phyloP scores from a whole-genome alignment of 2,329 filamentous ascomycete genomes.

The Stagonosporopsis vannaccii region DNA sequence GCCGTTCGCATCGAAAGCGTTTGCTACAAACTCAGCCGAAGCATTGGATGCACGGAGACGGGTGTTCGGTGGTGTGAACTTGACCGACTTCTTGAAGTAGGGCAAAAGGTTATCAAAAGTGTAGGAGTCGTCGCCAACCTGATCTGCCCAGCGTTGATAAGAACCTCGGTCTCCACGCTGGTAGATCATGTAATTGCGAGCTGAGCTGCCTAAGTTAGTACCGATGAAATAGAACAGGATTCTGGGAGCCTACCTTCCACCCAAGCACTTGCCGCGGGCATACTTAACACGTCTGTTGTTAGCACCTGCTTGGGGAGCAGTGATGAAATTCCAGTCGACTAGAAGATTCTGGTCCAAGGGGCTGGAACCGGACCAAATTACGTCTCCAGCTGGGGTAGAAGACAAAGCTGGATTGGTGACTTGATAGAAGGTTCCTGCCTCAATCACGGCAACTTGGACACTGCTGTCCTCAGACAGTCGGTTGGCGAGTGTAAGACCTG shows the following conservation, averaged over 20 bases:
- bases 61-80: slow-evolving; percentile 37
- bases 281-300: slow-evolving; percentile 32
- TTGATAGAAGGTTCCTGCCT: slow-evolving; percentile 34
- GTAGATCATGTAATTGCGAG: slow-evolving; percentile 34
- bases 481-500: slow-evolving; percentile 19
- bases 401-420: slow-evolving; percentile 16
- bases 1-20: slow-evolving; percentile 18
- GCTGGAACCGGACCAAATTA: slow-evolving; percentile 27
- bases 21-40: slow-evolving; percentile 12
- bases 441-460: slow-evolving; percentile 31
- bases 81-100: slow-evolving; percentile 41
- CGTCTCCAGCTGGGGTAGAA: slow-evolving; percentile 30
- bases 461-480: slow-evolving; percentile 20
- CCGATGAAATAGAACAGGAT: not conserved
- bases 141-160: slow-evolving; percentile 38
- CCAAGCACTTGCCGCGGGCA: slow-evolving; percentile 41
- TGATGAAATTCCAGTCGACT: slow-evolving; percentile 43
- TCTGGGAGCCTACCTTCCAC: slow-evolving; percentile 22
- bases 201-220: slow-evolving; percentile 17
- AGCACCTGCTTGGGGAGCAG: slow-evolving; percentile 33
- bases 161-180: slow-evolving; percentile 28
- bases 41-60: slow-evolving; percentile 19
- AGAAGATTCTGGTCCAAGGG: slow-evolving; percentile 26
- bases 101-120: slow-evolving; percentile 36
- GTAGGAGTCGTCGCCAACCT: slow-evolving; percentile 41